These are phyloP conservation scores for Glaciozyma antarctica DNA, from an alignment of 768 basidiomycete genomes.

Conservation along the genomic window DNA sequence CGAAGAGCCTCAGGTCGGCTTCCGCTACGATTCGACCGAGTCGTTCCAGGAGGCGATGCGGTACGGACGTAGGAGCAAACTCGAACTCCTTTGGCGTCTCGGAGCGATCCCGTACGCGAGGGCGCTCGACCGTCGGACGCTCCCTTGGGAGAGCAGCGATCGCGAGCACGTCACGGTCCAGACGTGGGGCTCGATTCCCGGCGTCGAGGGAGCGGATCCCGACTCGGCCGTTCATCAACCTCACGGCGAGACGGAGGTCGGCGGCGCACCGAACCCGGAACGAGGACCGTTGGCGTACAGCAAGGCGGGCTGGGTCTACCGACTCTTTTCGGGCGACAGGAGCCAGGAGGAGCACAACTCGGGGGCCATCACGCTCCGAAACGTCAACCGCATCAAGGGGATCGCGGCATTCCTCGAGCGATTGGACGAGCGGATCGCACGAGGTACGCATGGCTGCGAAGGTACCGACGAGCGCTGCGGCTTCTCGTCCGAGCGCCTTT, in stretches of 20 bases:
- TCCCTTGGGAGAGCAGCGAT: slow-evolving; percentile 36
- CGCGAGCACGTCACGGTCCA: slow-evolving; percentile 32
- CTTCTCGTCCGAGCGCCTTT: slow-evolving; percentile 22
- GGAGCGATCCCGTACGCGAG: slow-evolving; percentile 37
- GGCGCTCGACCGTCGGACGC: slow-evolving; percentile 31
- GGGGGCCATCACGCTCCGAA: slow-evolving; percentile 31
- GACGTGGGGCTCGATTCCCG: slow-evolving; percentile 32
- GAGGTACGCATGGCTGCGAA: slow-evolving; percentile 26
- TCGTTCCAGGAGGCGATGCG: slow-evolving; percentile 35
- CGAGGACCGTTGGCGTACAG: slow-evolving; percentile 26
- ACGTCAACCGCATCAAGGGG: slow-evolving; percentile 35
- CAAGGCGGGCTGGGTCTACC: slow-evolving; percentile 36
- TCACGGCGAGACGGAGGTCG: slow-evolving; percentile 6
- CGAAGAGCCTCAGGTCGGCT: slow-evolving; percentile 37
- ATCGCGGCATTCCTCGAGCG: slow-evolving; percentile 35
- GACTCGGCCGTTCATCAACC: slow-evolving; percentile 21
- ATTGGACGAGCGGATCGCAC: slow-evolving; percentile 32
- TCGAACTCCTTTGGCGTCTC: slow-evolving; percentile 37
- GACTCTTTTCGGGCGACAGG: slow-evolving; percentile 34
- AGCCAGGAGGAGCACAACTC: slow-evolving; percentile 31
- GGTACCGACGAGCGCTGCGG: slow-evolving; percentile 24
- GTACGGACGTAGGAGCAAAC: slow-evolving; percentile 37
- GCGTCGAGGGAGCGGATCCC: slow-evolving; percentile 11
- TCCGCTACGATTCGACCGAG: slow-evolving; percentile 36
- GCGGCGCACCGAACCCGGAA: slow-evolving; percentile 11